phyloP scores from a whole-genome alignment of 139 green algal genomes.

The Chlorella sp. region DNA sequence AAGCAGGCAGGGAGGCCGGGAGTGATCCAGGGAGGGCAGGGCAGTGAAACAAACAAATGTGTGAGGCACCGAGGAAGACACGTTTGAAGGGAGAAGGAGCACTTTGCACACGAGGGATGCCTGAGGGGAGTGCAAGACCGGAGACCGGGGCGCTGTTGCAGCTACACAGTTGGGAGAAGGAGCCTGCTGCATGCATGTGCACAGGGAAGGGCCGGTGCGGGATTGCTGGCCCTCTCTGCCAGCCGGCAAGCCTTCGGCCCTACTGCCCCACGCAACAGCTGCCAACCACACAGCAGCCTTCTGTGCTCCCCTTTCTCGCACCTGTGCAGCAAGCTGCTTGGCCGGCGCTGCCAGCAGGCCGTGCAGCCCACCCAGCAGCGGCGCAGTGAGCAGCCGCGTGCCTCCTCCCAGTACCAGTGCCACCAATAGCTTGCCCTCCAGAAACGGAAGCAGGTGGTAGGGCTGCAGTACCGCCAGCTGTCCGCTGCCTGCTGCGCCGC shows the following conservation, averaged over 20 bases:
- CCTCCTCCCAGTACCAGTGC: conserved; percentile 9
- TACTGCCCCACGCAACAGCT: background rate
- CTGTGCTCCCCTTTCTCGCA: background rate
- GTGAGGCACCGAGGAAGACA: background rate
- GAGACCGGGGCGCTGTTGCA: no score
- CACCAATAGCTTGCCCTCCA: conserved; percentile 31
- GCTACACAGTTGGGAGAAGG: no score
- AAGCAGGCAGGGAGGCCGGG: background rate
- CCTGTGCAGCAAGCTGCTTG: conserved; percentile 5
- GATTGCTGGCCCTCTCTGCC: no score
- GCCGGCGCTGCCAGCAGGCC: background rate
- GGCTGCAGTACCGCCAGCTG: background rate
- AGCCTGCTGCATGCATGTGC: background rate
- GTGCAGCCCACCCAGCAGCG: conserved; percentile 12
- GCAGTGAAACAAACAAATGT: background rate
- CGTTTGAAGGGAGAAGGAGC: background rate
- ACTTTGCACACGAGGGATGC: no score
- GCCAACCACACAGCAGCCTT: no score
- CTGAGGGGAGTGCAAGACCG: no score
- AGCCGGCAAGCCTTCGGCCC: background rate
- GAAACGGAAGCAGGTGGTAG: conserved; percentile 32
- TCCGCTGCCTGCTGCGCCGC: background rate
- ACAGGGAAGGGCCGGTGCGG: no score
- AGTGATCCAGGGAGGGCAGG: background rate
- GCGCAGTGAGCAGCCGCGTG: background rate